Base-by-base conservation (phyloP, 164 flowering plant species). In the Pachysandra terminalis region DNA sequence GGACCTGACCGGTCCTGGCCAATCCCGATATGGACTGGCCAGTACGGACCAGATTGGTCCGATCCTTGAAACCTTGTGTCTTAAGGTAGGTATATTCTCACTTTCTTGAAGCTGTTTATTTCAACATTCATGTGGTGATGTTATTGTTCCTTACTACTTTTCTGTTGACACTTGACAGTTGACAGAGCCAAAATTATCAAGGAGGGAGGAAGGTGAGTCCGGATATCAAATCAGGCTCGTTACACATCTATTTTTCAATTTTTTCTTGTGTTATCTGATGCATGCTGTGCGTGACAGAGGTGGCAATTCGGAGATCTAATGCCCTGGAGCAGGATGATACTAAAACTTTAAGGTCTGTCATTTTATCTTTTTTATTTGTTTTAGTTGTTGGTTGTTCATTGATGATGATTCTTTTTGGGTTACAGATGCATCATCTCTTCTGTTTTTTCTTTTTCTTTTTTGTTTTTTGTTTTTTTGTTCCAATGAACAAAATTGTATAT, bases 151-250 rank as follows among this genome's bases (percentile, higher is more conserved):
- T n/a, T n/a, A n/a, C n/a, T n/a, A n/a, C n/a, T n/a, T n/a, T n/a
- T n/a, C n/a, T n/a, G n/a, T n/a, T n/a, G n/a, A n/a, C n/a, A n/a
- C n/a, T n/a, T n/a, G 58, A 64, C 87, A 93, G 98, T 66, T 91
- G 57, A 82, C 79, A 17, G 97, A 91, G 72, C 71, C 71, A 68
- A 90, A 88, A 41, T 67, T 88, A 48, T 27, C 90, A 41, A 73
- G 78, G 51, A 89, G 71, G 73, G 96, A 92, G 79, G 90, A 92
- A 87, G 96, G 97, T 91, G 83, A 21, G 51, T 64, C 22, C 23
- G 52, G 24, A 21, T 45, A 19, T 24, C 17, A 26, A 67, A 24
- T 59, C 57, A 26, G 41, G 7, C 53, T 49, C 59, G 17, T 32
- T 3, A 55, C 68, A 93, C n/a, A 32, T 3, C 3, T 13, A 9